Conservation (phyloP, 2,329 filamentous ascomycete species). For the Colletotrichum sp. region DNA sequence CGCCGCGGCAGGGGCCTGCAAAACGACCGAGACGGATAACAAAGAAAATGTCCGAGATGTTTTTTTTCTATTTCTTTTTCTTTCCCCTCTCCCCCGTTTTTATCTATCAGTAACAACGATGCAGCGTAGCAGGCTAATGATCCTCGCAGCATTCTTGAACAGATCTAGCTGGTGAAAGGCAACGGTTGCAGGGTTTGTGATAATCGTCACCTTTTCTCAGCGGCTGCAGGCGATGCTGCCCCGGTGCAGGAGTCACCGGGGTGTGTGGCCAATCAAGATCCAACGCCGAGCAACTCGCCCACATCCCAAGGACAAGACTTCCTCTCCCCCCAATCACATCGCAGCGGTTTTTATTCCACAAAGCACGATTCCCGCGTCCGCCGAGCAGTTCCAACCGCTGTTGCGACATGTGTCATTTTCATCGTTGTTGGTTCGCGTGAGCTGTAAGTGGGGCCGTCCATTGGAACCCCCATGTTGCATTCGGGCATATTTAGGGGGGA, state of each 20-base stretch:
- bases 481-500: not conserved
- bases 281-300: not conserved
- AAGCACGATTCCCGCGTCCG: not conserved
- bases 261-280: not conserved
- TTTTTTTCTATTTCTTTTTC: not conserved
- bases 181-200: not conserved
- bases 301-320: not conserved
- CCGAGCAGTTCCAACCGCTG: not conserved
- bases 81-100: no score
- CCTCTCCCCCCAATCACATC: not conserved
- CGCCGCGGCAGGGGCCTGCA: not conserved
- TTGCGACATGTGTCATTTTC: not conserved
- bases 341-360: not conserved
- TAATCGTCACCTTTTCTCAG: not conserved
- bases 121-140: not conserved
- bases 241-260: not conserved
- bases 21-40: not conserved
- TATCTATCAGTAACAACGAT: not conserved
- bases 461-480: not conserved
- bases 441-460: not conserved
- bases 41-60: not conserved
- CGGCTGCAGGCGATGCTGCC: not conserved
- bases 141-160: not conserved
- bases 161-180: not conserved
- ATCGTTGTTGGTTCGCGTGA: not conserved